Percentiles rank a stretch among this genome's conserved stretches.
phyloP scores from a whole-genome alignment of 441 rosid species.

The Populus trichocarpa region DNA sequence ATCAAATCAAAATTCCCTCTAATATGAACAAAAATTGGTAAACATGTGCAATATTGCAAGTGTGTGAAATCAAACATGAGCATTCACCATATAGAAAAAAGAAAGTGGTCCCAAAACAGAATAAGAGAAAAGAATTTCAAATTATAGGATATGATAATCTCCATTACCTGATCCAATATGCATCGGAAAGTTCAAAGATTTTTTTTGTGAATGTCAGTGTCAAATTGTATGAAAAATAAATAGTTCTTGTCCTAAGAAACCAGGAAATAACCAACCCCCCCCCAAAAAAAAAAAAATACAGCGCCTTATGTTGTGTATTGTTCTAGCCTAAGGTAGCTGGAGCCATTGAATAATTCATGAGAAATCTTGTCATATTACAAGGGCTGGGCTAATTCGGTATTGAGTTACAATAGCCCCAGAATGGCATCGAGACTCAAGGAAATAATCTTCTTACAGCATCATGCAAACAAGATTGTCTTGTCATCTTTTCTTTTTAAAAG shows the following conservation, averaged over 20 bases:
- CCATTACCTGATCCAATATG: not conserved
- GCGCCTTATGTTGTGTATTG: not conserved
- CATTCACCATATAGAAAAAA: not conserved
- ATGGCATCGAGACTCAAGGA: not conserved
- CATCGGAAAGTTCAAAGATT: not conserved
- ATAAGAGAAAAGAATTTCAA: too few species aligned
- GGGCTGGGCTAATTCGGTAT: not conserved
- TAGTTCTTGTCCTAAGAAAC: not conserved
- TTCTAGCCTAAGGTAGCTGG: not conserved
- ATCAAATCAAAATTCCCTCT: not conserved
- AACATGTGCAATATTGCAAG: not conserved
- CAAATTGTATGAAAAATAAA: not conserved
- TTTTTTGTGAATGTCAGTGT: not conserved
- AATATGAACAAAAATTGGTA: not conserved
- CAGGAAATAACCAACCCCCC: not conserved
- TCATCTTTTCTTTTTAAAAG: not conserved
- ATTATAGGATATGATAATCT: not conserved
- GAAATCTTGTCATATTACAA: not conserved
- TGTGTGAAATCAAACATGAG: not conserved
- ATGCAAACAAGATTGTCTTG: not conserved
- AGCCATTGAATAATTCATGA: not conserved
- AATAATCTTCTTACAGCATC: not conserved
- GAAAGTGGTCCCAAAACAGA: not conserved
- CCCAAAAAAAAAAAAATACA: not conserved
- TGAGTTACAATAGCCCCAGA: not conserved